Conservation (phyloP, 257 asterid species). For the Ligustrum vulgare region DNA sequence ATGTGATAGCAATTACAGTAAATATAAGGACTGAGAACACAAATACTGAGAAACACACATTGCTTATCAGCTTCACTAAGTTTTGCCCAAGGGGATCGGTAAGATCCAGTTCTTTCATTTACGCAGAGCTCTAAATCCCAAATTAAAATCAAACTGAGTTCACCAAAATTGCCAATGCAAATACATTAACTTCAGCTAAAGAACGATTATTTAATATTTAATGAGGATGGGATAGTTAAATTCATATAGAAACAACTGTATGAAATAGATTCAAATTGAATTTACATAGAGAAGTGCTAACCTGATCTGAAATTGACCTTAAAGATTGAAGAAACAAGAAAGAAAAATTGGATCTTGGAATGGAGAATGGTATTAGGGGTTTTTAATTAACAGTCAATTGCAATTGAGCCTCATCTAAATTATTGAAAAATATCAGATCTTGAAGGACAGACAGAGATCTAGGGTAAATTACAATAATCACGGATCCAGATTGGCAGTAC, state of each 20-base stretch:
- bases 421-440: slow-evolving; percentile 31
- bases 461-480: neutral
- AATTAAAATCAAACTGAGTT: slow-evolving; percentile 18
- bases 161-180: neutral
- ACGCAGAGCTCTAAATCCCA: slow-evolving; percentile 19
- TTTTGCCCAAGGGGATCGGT: slow-evolving; percentile 94
- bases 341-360: slow-evolving; percentile 41
- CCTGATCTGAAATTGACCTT: slow-evolving; percentile 32
- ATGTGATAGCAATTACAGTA: slow-evolving; percentile 88
- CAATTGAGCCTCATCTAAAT: slow-evolving; percentile 4
- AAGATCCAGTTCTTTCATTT: slow-evolving; percentile 69
- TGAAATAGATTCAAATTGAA: neutral
- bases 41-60: slow-evolving; percentile 90
- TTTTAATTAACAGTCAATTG: slow-evolving; percentile 15
- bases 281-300: slow-evolving; percentile 24
- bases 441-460: neutral
- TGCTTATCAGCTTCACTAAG: slow-evolving; percentile 73
- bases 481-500: neutral
- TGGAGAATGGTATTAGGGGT: slow-evolving; percentile 18
- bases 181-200: slow-evolving; percentile 11
- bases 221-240: slow-evolving; percentile 20
- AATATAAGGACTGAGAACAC: slow-evolving; percentile 83
- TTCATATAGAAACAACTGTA: neutral
- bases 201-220: slow-evolving; percentile 28
- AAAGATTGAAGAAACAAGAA: slow-evolving; percentile 19